These are phyloP conservation scores for Phylloporus arenicola DNA, from an alignment of 768 basidiomycete genomes.

Conservation along the genomic window DNA sequence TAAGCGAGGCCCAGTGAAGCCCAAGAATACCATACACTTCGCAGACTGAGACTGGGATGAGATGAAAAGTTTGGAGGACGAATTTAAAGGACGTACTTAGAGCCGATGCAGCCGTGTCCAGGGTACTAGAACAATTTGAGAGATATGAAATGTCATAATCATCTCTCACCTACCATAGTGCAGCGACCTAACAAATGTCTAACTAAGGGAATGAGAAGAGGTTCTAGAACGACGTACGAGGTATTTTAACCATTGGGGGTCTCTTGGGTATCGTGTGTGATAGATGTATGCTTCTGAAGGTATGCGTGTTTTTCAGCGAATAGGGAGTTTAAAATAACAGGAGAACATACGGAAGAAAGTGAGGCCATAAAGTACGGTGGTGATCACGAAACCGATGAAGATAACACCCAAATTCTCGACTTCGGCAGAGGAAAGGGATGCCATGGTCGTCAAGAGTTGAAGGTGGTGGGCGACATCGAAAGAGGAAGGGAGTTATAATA, in stretches of 20 bases:
- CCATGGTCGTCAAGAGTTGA: constrained; percentile 10
- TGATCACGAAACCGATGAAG: constrained; percentile 25
- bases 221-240: constrained; percentile 10
- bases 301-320: not conserved
- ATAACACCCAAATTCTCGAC: constrained; percentile 22
- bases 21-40: constrained; percentile 18
- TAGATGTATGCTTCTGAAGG: constrained; percentile 27
- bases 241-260: constrained; percentile 13
- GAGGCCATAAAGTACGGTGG: constrained; percentile 28
- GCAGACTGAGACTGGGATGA: constrained; percentile 19
- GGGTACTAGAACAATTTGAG: constrained; percentile 3
- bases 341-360: constrained; percentile 30
- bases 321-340: not conserved
- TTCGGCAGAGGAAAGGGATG: constrained; percentile 16
- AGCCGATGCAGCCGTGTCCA: constrained; percentile 24
- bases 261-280: constrained; percentile 24
- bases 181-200: constrained; percentile 14
- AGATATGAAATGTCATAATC: not conserved
- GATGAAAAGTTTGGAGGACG: not conserved
- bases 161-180: constrained; percentile 13
- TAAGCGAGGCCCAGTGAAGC: constrained; percentile 4
- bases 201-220: not conserved
- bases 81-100: constrained; percentile 17
- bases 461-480: not conserved
- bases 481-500: not conserved